These are phyloP conservation scores for Turnera subulata DNA, from an alignment of 345 rosid genomes.

Conservation along the genomic window DNA sequence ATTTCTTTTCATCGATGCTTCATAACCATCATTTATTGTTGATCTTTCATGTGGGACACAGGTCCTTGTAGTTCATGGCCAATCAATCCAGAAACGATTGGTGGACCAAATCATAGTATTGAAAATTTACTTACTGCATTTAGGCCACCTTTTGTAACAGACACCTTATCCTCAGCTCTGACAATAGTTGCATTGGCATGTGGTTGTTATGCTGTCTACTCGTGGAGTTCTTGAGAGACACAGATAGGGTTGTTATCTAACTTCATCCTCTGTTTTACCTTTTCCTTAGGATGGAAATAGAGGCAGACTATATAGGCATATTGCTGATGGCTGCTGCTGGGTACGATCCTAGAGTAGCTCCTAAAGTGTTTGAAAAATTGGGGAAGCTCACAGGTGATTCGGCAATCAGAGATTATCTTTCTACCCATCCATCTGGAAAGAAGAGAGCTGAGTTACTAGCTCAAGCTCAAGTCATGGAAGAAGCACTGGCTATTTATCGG, in stretches of 20 bases:
- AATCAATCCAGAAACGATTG: no score
- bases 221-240: not conserved
- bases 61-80: no score
- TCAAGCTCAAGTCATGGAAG: conserved; percentile 85
- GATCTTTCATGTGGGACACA: no score
- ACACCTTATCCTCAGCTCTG: no score
- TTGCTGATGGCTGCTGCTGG: conserved; percentile 83
- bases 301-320: conserved; percentile 87
- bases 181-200: not conserved
- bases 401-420: conserved; percentile 53
- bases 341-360: conserved; percentile 83
- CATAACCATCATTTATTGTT: no score
- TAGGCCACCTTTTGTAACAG: no score
- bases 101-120: no score
- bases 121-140: no score
- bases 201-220: not conserved
- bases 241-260: not conserved
- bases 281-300: conserved; percentile 76
- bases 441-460: conserved; percentile 71
- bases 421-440: conserved; percentile 95
- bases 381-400: conserved; percentile 57
- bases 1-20: no score
- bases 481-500: conserved; percentile 69
- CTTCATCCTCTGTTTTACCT: not conserved
- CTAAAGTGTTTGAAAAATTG: conserved; percentile 72